Evolutionary conservation across 129 eudicot species (phyloP), one percentile per base, ranked within the genome.

Genomic region (Centrapalus pauciflorus): DNA sequence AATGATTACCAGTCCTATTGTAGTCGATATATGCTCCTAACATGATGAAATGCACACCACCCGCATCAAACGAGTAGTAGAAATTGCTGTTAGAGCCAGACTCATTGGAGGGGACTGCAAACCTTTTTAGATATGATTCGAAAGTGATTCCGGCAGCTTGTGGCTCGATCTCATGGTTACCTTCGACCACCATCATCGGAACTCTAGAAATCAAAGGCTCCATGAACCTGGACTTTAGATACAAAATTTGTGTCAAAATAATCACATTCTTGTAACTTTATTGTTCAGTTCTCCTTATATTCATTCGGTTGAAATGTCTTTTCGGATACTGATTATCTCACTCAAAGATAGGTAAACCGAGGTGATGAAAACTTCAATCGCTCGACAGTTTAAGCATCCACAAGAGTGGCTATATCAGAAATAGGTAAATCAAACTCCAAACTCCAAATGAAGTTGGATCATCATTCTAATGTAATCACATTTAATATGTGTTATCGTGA

Each of bases 101-200:
- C 63, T 87, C 97, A 0, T 87, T 68, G 0, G 96, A 77, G 1
- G 96, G 97, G 52, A 87, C 93, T 7, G 97, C 70, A 67, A 91
- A 91, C 62, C 97, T 77, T 56, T 90, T 80, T 34, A 50, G 65
- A 72, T 87, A 87, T 20, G 96, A 87, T 50, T 82, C 63, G 56
- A 91, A 91, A 57, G 94, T 80, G 25, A 64, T 62, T 28, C 87
- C 88, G 4, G 49, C 64, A 25, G 83, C 94, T 77, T 91, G 97
- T 78, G 95, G 96, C 70, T 91, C 97, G 32, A 91, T 91, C 72
- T 87, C 97, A 43, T 91, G 97, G 82, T 91, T 91, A 7, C 97
- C 96, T 85, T 87, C 93, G 2, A 87, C 70, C 24, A 91, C 88
- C 97, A 91, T 91, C 93, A 91, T 87, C 2, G 97, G 97, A 34